Base-by-base conservation (phyloP, 2,329 filamentous ascomycete genomes). In the Elsinoe fawcettii region DNA sequence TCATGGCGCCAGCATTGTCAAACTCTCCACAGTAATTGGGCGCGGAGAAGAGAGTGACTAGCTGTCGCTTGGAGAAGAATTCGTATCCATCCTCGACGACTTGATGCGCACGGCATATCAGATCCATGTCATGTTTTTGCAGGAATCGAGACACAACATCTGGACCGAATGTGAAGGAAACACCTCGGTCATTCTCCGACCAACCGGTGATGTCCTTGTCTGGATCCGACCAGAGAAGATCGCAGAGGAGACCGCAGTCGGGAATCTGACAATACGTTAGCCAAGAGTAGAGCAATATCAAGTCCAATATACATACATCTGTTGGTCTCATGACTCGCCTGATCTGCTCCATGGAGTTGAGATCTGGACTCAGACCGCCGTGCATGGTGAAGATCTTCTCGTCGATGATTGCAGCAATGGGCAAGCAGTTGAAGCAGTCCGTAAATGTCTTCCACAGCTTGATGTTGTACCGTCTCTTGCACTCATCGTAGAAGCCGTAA, bases 361-460 rank as follows among this genome's bases (percentile, higher is more conserved):
- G 80, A 72, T 96, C 93, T 44, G 93, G 93, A 74, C 90, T 96
- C 69, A 99, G 78, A 70, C 93, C 93, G 71, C 93, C 93, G 76
- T 99, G 93, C 92, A 99, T 96, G 70, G 91, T 96, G 80, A 99
- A 97, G 71, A 99, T 99, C 86, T 97, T 99, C 80, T 96, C 93
- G 70, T 96, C 92, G 67, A 99, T 96, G 75, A 99, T 99, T 65
- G 93, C 92, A 59, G 92, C 93, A 73, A 99, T 97, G 49, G 92
- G 92, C 70, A 97, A 77, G 77, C 90, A 96, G 81, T 99, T 99
- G 84, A 99, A 99, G 81, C 91, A 96, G 74, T 99, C 92, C 62
- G 91, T 96, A 73, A 99, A 97, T 1, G 92, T 97, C 83, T 99
- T 99, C 92, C 92, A 97, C 61, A 97, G 82, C 83, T 97, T 97